Evolutionary conservation across 2,329 filamentous ascomycete genomes (phyloP).

Genomic region (Aspergillus ustus): DNA sequence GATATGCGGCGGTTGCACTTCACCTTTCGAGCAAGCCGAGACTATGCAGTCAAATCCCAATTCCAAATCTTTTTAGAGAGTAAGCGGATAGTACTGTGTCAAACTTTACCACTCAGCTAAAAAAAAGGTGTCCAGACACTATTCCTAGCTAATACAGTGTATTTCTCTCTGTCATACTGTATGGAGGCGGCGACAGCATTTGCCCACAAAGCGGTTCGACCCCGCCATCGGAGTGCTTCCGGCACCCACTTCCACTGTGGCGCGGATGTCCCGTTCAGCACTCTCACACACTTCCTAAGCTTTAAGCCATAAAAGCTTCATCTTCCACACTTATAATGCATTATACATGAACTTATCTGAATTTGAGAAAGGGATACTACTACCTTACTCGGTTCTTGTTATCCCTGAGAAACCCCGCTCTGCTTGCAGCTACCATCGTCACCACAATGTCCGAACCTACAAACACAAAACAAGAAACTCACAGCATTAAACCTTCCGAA

Average conservation of each 20-base stretch:
- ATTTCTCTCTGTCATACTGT: too few relatives aligned
- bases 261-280: not conserved
- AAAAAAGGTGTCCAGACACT: too few relatives aligned
- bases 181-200: not conserved
- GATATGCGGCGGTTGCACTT: too few relatives aligned
- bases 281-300: not conserved
- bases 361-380: not conserved
- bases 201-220: not conserved
- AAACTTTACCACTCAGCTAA: too few relatives aligned
- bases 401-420: not conserved
- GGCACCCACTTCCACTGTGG: not conserved
- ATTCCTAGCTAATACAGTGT: too few relatives aligned
- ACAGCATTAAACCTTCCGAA: conserved; percentile 22
- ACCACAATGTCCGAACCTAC: conserved; percentile 13
- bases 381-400: not conserved
- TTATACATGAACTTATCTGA: not conserved
- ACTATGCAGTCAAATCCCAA: not conserved
- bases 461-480: conserved; percentile 18
- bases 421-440: not conserved
- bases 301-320: not conserved
- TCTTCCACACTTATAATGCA: not conserved
- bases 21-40: not conserved
- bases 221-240: conserved; percentile 5
- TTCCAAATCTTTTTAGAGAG: not conserved
- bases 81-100: not conserved